Percentiles rank a stretch among this genome's conserved stretches.
phyloP scores from a whole-genome alignment of 202 grass and related monocot species.

The Musa balbisiana region DNA sequence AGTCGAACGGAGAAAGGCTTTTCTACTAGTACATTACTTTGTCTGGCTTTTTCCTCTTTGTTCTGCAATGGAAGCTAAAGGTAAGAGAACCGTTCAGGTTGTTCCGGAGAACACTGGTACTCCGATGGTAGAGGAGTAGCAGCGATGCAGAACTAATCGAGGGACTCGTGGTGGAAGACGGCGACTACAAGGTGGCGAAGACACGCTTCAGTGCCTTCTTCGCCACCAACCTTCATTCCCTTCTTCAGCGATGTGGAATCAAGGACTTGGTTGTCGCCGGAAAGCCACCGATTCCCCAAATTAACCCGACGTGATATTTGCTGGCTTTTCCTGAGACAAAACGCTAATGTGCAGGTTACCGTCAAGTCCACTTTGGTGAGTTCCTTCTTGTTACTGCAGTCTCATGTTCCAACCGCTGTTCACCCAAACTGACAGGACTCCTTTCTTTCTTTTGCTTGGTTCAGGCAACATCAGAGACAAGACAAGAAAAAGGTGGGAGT shows the following conservation, averaged over 20 bases:
- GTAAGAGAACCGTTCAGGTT: conserved; percentile 35
- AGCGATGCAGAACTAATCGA: conserved; percentile 67
- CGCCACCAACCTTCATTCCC: conserved; percentile 63
- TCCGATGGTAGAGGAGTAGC: conserved; percentile 50
- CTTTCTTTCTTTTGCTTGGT: conserved; percentile 16
- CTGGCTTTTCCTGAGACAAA: neutral
- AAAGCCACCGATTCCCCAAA: conserved; percentile 17
- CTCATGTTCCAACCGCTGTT: neutral
- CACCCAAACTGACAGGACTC: neutral
- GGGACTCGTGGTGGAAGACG: conserved; percentile 62
- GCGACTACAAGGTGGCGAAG: conserved; percentile 78
- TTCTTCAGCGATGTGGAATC: conserved; percentile 64
- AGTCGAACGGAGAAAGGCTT: too few relatives aligned
- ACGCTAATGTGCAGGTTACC: conserved; percentile 32
- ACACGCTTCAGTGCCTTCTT: conserved; percentile 94
- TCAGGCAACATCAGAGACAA: conserved; percentile 80
- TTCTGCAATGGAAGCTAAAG: conserved; percentile 12
- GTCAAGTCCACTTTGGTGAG: conserved; percentile 78
- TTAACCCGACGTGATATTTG: neutral
- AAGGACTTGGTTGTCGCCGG: conserved; percentile 76
- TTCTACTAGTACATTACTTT: neutral
- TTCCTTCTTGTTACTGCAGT: conserved; percentile 8
- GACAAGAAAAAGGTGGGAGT: conserved; percentile 79
- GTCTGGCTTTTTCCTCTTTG: neutral
- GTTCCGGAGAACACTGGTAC: conserved; percentile 72